Evolutionary conservation across 2,329 filamentous ascomycete genomes (phyloP).

Genomic region (Parastagonospora nodorum): DNA sequence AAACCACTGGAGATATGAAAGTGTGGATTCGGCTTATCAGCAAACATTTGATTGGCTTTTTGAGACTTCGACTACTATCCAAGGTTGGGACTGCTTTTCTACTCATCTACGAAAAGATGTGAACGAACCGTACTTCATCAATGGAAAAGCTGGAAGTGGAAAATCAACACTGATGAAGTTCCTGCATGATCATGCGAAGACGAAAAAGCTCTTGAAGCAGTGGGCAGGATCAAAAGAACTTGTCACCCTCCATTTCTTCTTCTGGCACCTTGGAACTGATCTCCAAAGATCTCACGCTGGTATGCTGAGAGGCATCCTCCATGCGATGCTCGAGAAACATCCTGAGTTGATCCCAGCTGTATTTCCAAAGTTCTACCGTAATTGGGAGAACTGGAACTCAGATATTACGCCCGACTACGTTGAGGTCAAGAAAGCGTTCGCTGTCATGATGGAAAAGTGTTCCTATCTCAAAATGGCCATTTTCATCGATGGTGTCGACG

Average conservation of each 20-base stretch:
- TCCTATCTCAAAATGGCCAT: constrained; percentile 8
- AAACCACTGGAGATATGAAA: constrained; percentile 16
- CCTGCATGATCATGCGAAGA: constrained; percentile 17
- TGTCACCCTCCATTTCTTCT: constrained; percentile 29
- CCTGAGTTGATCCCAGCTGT: constrained; percentile 9
- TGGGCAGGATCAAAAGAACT: constrained; percentile 19
- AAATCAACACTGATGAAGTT: constrained; percentile 45
- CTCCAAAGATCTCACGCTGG: constrained; percentile 34
- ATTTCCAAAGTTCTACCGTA: constrained; percentile 9
- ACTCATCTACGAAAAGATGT: not conserved
- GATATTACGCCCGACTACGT: not conserved
- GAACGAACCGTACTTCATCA: constrained; percentile 34
- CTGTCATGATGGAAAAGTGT: not conserved
- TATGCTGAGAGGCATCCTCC: constrained; percentile 27
- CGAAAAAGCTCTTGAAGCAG: constrained; percentile 8
- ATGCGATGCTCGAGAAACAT: constrained; percentile 12
- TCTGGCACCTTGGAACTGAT: constrained; percentile 35
- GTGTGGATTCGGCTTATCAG: constrained; percentile 9
- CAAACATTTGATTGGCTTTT: too few relatives aligned
- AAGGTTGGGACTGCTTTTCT: too few relatives aligned
- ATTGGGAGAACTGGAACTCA: not conserved
- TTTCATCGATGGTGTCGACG: constrained; percentile 27
- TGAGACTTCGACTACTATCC: too few relatives aligned
- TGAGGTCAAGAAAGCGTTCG: not conserved
- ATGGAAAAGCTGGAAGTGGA: constrained; percentile 44